Conservation (phyloP, 371 early-diverging fungal species). For the Mucor indicus region DNA sequence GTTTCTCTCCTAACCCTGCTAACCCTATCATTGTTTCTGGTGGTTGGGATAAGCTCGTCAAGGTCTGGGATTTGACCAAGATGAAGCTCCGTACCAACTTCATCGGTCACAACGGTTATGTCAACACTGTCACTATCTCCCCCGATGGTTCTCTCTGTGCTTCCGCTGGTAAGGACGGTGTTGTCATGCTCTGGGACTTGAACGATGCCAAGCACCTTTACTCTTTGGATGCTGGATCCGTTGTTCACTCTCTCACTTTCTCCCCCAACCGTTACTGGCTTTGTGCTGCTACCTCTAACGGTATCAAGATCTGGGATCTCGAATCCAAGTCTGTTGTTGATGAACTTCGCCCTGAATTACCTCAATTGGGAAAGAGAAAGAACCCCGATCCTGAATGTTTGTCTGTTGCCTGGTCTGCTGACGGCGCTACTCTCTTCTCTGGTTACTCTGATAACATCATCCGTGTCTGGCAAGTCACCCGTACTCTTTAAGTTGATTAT, state of each 20-base stretch:
- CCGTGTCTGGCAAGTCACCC: constrained; percentile 92
- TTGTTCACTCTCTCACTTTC: constrained; percentile 97
- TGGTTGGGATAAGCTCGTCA: constrained; percentile 99
- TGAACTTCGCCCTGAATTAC: constrained; percentile 92
- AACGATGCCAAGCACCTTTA: constrained; percentile 99
- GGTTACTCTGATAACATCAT: constrained; percentile 97
- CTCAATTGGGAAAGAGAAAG: constrained; percentile 68
- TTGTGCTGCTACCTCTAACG: constrained; percentile 94
- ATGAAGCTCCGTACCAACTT: constrained; percentile 98
- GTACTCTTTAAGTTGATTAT: constrained; percentile 44
- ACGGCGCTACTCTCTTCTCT: constrained; percentile 96
- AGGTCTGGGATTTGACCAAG: constrained; percentile 99
- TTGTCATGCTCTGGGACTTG: constrained; percentile 99
- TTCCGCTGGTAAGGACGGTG: constrained; percentile 99
- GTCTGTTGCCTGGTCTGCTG: constrained; percentile 97
- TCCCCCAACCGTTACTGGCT: constrained; percentile 99
- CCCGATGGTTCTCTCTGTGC: constrained; percentile 99
- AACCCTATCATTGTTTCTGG: constrained; percentile 96
- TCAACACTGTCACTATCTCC: constrained; percentile 97
- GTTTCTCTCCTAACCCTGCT: constrained; percentile 97
- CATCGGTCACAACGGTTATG: constrained; percentile 97
- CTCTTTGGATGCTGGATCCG: constrained; percentile 94
- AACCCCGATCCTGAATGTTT: constrained; percentile 80
- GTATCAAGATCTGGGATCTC: constrained; percentile 99
- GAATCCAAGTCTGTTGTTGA: constrained; percentile 96